These are phyloP conservation scores for Apiospora pterosperma DNA, from an alignment of 2,329 filamentous ascomycete species.

Conservation along the genomic window DNA sequence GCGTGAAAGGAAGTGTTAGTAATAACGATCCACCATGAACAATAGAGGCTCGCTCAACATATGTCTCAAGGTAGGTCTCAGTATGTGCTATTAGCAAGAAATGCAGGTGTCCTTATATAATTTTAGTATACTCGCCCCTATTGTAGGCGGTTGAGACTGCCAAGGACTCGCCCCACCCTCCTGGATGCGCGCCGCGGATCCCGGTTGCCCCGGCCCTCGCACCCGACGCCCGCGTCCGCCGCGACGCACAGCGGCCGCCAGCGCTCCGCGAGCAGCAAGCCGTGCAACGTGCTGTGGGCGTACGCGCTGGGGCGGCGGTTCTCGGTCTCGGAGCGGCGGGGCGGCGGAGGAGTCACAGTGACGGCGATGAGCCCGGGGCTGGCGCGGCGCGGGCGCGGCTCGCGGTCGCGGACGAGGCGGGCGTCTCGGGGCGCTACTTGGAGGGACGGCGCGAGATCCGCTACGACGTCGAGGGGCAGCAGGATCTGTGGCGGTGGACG, in stretches of 20 bases:
- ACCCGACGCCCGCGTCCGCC: constrained; percentile 19
- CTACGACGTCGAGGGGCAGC: constrained; percentile 40
- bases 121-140: too few relatives aligned
- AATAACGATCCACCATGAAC: too few relatives aligned
- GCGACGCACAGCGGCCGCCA: constrained; percentile 26
- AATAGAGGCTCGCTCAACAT: too few relatives aligned
- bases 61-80: too few relatives aligned
- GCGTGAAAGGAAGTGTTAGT: too few relatives aligned
- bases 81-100: too few relatives aligned
- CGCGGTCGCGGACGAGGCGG: constrained; percentile 33
- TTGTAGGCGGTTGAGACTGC: too few relatives aligned
- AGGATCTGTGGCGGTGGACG: constrained; percentile 49
- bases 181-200: constrained; percentile 41
- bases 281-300: constrained; percentile 45
- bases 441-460: constrained; percentile 37
- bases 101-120: too few relatives aligned
- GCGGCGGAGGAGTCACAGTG: constrained; percentile 36
- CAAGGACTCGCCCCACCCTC: constrained; percentile 32
- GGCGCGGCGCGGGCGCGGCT: constrained; percentile 40
- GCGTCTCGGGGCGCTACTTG: constrained; percentile 33
- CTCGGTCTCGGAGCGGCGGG: constrained; percentile 10
- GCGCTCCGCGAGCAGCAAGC: constrained; percentile 42
- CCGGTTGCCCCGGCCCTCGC: constrained; percentile 44
- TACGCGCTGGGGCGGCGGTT: constrained; percentile 40
- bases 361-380: constrained; percentile 43